Base-by-base conservation (phyloP, 306 rosid species). In the Rosa lucieae region DNA sequence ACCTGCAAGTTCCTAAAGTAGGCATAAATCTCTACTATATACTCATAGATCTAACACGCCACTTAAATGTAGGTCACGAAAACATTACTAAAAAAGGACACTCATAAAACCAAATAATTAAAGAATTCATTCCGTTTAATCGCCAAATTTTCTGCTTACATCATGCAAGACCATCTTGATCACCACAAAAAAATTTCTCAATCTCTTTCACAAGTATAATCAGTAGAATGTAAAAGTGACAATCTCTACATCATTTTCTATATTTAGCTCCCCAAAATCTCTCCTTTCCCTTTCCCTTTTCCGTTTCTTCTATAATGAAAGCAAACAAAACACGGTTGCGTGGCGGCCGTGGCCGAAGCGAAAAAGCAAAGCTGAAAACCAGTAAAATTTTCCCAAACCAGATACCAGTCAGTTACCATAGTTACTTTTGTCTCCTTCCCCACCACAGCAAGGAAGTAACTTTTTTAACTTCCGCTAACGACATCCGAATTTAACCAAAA, bases 401-500 rank as follows among this genome's bases (percentile, higher is more conserved):
- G 71, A 15, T 15, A 7, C 7, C 13, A 20, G 8, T 20, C 15
- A 18, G 51, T 42, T 42, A 12, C 49, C 15, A 1, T 35, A 20
- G 72, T 18, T 9, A 67, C 12, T 67, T 39, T 67, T 66, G 44
- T 35, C 2, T 2, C 46, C 8, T 67, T 40, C n/a, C 47, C 3
- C 9, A 3, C 0, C 32, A 17, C 8, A 14, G 23, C 47, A 7
- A 37, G 17, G 43, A 52, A 44, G 17, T 65, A 39, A 65, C 6
- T 51, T 32, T 32, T 32, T 32, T 32, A 51, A 77, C 73, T 44
- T 48, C 0, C 11, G n/a, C 51, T 18, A 78, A 59, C 80, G 77
- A 83, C 80, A 59, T 67, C 77, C 23, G 18, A 40, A 66, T 70
- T 78, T 81, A 32, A n/a, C 72, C 17, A 67, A 67, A 40, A 67